phyloP scores from a whole-genome alignment of 139 green algal species.

The Chlamydomonas asymmetrica region DNA sequence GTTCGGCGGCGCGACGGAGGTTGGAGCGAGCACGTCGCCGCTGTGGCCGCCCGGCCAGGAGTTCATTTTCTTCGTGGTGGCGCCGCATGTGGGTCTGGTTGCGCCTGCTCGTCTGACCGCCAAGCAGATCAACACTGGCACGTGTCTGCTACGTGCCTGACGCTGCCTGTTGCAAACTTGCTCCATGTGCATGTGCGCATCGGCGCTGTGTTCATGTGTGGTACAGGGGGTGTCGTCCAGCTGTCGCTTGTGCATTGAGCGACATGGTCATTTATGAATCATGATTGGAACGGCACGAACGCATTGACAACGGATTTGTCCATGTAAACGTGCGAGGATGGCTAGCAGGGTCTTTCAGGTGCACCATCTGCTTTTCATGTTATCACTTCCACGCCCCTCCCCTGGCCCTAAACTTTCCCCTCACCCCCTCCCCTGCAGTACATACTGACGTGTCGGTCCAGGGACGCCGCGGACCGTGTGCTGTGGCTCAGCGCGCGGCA shows the following conservation, averaged over 20 bases:
- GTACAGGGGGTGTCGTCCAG: no score
- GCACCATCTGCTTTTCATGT: no score
- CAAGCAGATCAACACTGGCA: neutral
- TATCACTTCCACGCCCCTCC: no score
- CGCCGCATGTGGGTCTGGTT: conserved; percentile 37
- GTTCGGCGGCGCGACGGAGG: neutral
- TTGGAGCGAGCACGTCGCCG: neutral
- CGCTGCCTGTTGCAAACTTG: neutral
- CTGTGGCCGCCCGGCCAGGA: conserved; percentile 39
- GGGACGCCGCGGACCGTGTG: conserved; percentile 79
- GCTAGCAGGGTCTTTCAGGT: no score
- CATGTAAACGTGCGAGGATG: no score
- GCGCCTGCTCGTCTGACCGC: neutral
- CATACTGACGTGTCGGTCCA: conserved; percentile 66
- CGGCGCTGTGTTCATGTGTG: neutral
- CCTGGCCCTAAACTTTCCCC: neutral
- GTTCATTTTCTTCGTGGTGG: conserved; percentile 59
- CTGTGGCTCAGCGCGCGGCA: conserved; percentile 74
- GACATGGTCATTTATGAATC: no score
- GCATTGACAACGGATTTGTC: no score
- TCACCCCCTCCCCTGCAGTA: conserved; percentile 20
- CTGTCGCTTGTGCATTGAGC: no score
- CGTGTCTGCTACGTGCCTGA: neutral
- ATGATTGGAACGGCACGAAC: no score
- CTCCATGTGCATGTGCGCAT: neutral